Evolutionary conservation across 495 filamentous ascomycete genomes (phyloP).

Genomic region (Neurospora tetraspora): DNA sequence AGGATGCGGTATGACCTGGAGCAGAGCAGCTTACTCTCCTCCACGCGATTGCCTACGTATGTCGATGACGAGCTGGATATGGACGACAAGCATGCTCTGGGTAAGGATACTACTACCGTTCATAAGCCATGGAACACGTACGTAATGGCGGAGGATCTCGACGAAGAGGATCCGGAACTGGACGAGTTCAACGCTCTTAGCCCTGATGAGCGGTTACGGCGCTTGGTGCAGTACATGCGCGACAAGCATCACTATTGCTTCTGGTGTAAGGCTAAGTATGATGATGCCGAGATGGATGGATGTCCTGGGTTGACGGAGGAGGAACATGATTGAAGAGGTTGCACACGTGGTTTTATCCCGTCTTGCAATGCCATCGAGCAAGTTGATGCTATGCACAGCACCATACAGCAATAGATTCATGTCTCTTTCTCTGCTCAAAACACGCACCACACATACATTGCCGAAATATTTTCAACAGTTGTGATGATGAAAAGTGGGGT

Average conservation of each 20-base stretch:
- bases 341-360: background rate
- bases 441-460: background rate
- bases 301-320: conserved; percentile 89
- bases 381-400: background rate
- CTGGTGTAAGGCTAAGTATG: conserved; percentile 85
- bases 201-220: conserved; percentile 50
- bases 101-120: conserved; percentile 9
- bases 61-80: conserved; percentile 43
- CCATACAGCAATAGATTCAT: background rate
- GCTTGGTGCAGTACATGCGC: conserved; percentile 58
- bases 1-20: conserved; percentile 62
- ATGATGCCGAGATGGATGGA: conserved; percentile 62
- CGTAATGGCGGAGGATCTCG: conserved; percentile 55
- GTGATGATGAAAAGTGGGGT: background rate
- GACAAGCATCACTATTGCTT: conserved; percentile 77
- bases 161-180: conserved; percentile 76
- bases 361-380: background rate
- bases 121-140: conserved; percentile 24
- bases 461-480: background rate
- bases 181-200: conserved; percentile 70
- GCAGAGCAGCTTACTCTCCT: conserved; percentile 35
- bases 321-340: conserved; percentile 61
- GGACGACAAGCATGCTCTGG: conserved; percentile 39
- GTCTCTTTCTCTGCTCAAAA: background rate
- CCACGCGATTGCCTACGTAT: conserved; percentile 35